Evolutionary conservation across 169 alveolate genomes (phyloP), one percentile per base, ranked within the genome.

Genomic region (Cystoisospora suis): DNA sequence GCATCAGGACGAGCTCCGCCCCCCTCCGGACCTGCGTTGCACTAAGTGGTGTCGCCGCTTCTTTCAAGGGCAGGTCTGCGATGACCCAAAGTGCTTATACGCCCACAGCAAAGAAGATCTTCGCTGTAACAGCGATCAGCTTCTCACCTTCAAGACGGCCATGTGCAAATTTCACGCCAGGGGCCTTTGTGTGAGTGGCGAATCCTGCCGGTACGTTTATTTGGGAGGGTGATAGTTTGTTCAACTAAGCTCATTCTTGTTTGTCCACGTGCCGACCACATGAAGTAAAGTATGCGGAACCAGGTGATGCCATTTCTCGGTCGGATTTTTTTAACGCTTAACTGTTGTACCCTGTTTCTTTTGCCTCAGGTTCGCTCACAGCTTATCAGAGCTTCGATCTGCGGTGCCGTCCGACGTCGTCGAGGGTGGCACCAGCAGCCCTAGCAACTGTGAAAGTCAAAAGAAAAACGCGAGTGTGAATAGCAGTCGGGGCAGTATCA

Each of bases 1-100:
- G n/a, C 4, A 17, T 17, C 83, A 72, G 83, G 83, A 34, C 15
- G 83, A 72, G 53, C 56, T 72, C 15, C 53, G 83, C 9, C 23
- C 47, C 23, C 83, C 56, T 23, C 83, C 83, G 27, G 83, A 72
- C 45, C 83, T 72, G 56, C 83, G 83, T 38, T 72, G 83, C 53
- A 72, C 83, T 1, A 72, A 72, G 83, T 72, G 83, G 83, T 72
- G 83, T 72, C 83, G 83, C 23, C 83, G 83, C 32, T 46, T 72
- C 34, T 72, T 72, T 38, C 83, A 56, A n/a, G 83, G 83, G 1
- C 83, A 38, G 23, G 36, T 40, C 32, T 72, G 83, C 56, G 83
- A 72, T 2, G 53, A 32, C 20, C 56, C 56, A 29, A 56, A 36
- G 32, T 72, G 83, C 32, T 53, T 53, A 34, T 72, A 72, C 83